Conservation (phyloP, 2,329 filamentous ascomycete genomes). For the Colletotrichum liriopes region DNA sequence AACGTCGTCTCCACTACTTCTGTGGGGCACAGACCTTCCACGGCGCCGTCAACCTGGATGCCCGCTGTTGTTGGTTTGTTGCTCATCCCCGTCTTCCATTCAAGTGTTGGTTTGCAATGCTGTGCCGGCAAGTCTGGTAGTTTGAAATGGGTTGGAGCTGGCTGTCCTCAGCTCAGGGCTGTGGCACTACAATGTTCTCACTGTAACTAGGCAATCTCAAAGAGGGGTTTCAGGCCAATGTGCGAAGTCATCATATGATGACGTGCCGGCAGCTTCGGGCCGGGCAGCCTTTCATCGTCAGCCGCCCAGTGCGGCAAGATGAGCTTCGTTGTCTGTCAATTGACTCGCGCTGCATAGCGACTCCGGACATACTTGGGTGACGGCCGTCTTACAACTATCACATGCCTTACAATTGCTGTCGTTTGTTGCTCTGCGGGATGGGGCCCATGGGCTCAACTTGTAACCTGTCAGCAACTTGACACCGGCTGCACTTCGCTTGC, state of each 20-base stretch:
- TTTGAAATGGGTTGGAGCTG: neutral
- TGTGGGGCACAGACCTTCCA: conserved; percentile 18
- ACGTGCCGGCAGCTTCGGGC: neutral
- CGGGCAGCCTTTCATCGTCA: neutral
- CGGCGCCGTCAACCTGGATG: conserved; percentile 29
- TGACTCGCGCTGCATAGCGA: neutral
- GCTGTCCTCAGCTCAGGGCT: too few species aligned
- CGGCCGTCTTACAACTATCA: neutral
- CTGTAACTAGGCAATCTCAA: neutral
- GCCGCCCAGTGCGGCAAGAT: neutral
- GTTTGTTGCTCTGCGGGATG: neutral
- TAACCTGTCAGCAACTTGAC: neutral
- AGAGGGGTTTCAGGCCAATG: neutral
- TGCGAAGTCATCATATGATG: neutral
- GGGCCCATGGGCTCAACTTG: too few species aligned
- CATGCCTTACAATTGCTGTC: neutral
- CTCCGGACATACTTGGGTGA: neutral
- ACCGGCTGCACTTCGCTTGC: neutral
- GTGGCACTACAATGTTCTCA: neutral
- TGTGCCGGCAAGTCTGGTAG: too few species aligned
- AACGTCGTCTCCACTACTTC: conserved; percentile 26
- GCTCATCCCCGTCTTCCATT: neutral
- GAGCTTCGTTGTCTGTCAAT: neutral
- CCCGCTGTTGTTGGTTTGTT: conserved; percentile 4
- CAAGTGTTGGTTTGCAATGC: neutral